These are phyloP conservation scores for Xenosphaeropsis pyriputrescens DNA, from an alignment of 2,329 filamentous ascomycete genomes.

Conservation along the genomic window DNA sequence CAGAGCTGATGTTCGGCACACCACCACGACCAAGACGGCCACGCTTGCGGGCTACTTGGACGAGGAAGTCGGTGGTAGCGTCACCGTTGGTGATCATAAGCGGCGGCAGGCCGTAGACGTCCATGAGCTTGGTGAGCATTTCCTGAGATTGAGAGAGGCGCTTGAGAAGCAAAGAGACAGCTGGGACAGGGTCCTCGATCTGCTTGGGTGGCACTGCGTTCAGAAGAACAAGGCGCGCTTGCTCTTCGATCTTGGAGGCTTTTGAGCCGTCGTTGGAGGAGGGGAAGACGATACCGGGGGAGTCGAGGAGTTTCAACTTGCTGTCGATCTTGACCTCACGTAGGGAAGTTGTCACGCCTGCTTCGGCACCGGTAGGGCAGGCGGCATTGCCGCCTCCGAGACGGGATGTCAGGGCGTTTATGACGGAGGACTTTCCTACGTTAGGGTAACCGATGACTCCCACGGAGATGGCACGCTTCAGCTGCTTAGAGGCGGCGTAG, in stretches of 20 bases:
- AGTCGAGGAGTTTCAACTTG: conserved; percentile 87
- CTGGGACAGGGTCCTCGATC: conserved; percentile 82
- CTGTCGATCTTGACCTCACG: conserved; percentile 88
- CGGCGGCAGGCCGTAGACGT: conserved; percentile 72
- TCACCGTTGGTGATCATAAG: conserved; percentile 61
- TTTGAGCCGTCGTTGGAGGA: conserved; percentile 43
- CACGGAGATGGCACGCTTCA: conserved; percentile 82
- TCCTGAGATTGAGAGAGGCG: conserved; percentile 60
- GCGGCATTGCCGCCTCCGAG: conserved; percentile 56
- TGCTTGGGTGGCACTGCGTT: conserved; percentile 90
- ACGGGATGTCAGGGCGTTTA: conserved; percentile 76
- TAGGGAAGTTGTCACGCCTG: conserved; percentile 79
- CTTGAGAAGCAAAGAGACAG: conserved; percentile 71
- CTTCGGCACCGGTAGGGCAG: conserved; percentile 81
- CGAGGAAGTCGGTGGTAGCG: conserved; percentile 75
- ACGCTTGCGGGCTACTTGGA: conserved; percentile 88
- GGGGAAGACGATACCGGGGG: conserved; percentile 88
- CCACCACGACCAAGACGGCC: conserved; percentile 80
- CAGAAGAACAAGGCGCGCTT: conserved; percentile 73
- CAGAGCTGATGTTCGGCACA: conserved; percentile 74
- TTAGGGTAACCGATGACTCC: conserved; percentile 94
- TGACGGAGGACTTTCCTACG: conserved; percentile 91
- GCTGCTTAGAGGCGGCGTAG: conserved; percentile 66
- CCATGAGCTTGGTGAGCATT: conserved; percentile 64
- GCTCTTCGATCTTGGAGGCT: conserved; percentile 47